Percentiles rank a stretch among this genome's conserved stretches.
Conservation (phyloP, 805 yeast genomes). For the Candida yuanshanica region DNA sequence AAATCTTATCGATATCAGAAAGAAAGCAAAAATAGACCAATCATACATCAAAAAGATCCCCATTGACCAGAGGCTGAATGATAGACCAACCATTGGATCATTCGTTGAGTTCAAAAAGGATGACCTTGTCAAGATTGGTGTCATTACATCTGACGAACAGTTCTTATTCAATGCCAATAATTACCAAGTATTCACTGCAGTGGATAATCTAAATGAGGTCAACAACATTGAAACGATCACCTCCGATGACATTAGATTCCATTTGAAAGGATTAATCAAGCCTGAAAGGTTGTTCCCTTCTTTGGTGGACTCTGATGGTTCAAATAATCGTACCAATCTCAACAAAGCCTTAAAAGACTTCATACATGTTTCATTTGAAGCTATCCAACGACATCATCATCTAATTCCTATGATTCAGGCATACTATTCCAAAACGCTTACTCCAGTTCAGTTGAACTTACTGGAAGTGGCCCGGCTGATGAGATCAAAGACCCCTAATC, state of each 20-base stretch:
- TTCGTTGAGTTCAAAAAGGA: conserved; percentile 5
- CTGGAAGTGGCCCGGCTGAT: conserved; percentile 2
- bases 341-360: conserved; percentile 4
- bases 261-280: conserved; percentile 2
- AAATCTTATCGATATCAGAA: neutral
- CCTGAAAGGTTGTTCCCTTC: conserved; percentile 5
- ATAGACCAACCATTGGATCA: conserved; percentile 8
- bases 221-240: conserved; percentile 1
- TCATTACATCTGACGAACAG: conserved; percentile 7
- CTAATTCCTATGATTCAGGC: conserved; percentile 8
- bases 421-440: conserved; percentile 2
- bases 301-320: neutral
- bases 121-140: conserved; percentile 2
- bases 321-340: neutral
- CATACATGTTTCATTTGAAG: conserved; percentile 2
- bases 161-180: conserved; percentile 6
- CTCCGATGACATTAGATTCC: conserved; percentile 4
- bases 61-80: conserved; percentile 1
- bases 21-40: neutral
- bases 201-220: neutral
- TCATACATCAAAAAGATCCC: conserved; percentile 1
- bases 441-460: conserved; percentile 4
- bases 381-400: conserved; percentile 1
- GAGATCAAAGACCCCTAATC: neutral
- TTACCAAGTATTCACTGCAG: conserved; percentile 5